Percentiles rank a stretch among this genome's conserved stretches.
Conservation (phyloP, 2,329 filamentous ascomycete genomes). For the Malbranchea zuffiana region DNA sequence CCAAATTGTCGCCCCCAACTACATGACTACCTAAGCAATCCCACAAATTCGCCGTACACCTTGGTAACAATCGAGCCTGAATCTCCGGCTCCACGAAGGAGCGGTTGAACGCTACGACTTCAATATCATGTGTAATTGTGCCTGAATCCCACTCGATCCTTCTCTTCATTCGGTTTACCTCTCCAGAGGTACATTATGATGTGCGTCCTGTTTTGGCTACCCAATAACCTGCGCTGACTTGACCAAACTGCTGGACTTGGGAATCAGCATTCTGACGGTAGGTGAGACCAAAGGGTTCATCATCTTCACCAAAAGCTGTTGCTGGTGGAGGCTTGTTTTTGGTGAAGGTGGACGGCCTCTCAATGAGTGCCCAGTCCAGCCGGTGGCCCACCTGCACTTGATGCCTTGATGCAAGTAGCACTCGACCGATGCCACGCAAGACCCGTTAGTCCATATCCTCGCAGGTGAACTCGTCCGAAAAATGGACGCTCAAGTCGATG, state of each 20-base stretch:
- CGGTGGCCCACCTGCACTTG: not conserved
- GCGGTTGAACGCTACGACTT: not conserved
- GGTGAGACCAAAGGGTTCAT: no score
- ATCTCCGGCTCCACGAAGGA: no score
- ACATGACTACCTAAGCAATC: conserved; percentile 1
- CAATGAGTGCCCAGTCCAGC: conserved; percentile 2
- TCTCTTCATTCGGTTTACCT: not conserved
- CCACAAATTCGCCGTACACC: no score
- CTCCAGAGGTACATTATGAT: not conserved
- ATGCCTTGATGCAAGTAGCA: not conserved
- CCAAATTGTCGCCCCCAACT: not conserved
- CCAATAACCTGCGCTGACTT: not conserved
- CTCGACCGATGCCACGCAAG: conserved; percentile 1
- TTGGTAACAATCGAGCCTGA: not conserved
- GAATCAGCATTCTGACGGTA: not conserved
- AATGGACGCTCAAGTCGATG: no score
- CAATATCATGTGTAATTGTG: not conserved
- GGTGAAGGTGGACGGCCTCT: conserved; percentile 1
- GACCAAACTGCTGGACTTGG: not conserved
- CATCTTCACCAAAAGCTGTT: no score
- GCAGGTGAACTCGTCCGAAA: no score
- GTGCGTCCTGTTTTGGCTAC: not conserved
- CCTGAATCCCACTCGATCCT: not conserved
- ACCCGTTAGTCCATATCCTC: no score
- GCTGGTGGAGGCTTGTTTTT: conserved; percentile 1